Base-by-base conservation (phyloP, 441 rosid genomes). In the Hura crepitans region DNA sequence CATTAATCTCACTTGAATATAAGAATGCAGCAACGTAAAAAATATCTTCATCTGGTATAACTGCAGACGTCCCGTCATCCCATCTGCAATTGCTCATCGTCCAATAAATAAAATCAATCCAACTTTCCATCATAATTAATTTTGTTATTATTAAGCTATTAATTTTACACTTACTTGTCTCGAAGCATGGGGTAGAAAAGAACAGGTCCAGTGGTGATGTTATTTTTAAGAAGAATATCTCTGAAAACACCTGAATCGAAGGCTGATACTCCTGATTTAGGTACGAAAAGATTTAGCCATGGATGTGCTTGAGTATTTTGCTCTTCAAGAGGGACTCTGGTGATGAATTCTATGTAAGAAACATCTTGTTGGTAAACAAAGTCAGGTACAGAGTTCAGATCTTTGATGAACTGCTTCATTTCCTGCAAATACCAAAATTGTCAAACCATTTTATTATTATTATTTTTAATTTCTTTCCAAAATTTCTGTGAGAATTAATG, bases 281-380 rank as follows among this genome's bases (percentile, higher is more conserved):
- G 97, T 50, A 92, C 72, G 45, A 94, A 91, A 2, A 94, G 82
- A 70, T 92, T 91, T 50, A 89, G 70, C 97, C 97, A 91, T 37
- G 98, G 97, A 81, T 94, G 98, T 10, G 86, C 66, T 58, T 73
- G 77, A 11, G 84, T 87, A 13, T 81, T 81, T 39, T 71, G 67
- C 74, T 83, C 89, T 68, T 72, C 39, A 27, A 17, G 20, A 13
- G 61, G 86, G 15, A 88, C 96, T 81, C 97, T 83, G 63, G 85
- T 78, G 71, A 93, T 73, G 74, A 89, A 94, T 17, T 92, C 85
- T 30, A 76, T 70, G 45, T 86, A 86, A 49, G 92, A 65, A 17
- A 88, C 86, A 63, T 88, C 86, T 70, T 74, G 85, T 56, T 60
- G 43, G 75, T 75, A 81, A 71, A 65, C 72, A 37, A 80, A 78